Conservation (phyloP, 805 yeast species). For the Teunomyces stri region DNA sequence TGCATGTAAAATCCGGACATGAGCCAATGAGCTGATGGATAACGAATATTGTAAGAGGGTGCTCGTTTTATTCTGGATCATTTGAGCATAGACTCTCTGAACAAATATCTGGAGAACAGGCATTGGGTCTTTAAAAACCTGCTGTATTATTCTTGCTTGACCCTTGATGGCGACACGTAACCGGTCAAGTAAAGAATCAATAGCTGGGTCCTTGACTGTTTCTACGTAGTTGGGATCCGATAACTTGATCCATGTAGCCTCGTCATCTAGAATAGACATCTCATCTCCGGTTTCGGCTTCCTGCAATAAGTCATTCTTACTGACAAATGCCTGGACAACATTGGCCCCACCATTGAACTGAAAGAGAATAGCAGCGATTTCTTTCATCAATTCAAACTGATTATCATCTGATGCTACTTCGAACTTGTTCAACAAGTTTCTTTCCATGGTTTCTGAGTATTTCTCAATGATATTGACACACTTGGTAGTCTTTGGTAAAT, state of each 20-base stretch:
- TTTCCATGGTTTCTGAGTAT: slow-evolving; percentile 76
- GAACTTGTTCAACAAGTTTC: slow-evolving; percentile 63
- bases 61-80: slow-evolving; percentile 56
- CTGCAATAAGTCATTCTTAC: slow-evolving; percentile 70
- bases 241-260: slow-evolving; percentile 56
- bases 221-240: slow-evolving; percentile 56
- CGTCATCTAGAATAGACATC: slow-evolving; percentile 37
- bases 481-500: slow-evolving; percentile 43
- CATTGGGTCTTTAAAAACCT: slow-evolving; percentile 70
- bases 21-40: slow-evolving; percentile 63
- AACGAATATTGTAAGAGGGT: slow-evolving; percentile 60
- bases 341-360: slow-evolving; percentile 83
- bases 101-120: slow-evolving; percentile 68
- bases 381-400: slow-evolving; percentile 69
- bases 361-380: slow-evolving; percentile 67
- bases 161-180: slow-evolving; percentile 55
- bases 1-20: slow-evolving; percentile 70
- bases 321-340: slow-evolving; percentile 78
- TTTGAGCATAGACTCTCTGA: slow-evolving; percentile 74
- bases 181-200: slow-evolving; percentile 54
- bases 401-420: slow-evolving; percentile 69
- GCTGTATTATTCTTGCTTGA: slow-evolving; percentile 70
- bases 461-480: slow-evolving; percentile 53
- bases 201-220: slow-evolving; percentile 48
- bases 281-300: slow-evolving; percentile 37